Conservation (phyloP, 257 asterid species). For the Agastache rugosa region DNA sequence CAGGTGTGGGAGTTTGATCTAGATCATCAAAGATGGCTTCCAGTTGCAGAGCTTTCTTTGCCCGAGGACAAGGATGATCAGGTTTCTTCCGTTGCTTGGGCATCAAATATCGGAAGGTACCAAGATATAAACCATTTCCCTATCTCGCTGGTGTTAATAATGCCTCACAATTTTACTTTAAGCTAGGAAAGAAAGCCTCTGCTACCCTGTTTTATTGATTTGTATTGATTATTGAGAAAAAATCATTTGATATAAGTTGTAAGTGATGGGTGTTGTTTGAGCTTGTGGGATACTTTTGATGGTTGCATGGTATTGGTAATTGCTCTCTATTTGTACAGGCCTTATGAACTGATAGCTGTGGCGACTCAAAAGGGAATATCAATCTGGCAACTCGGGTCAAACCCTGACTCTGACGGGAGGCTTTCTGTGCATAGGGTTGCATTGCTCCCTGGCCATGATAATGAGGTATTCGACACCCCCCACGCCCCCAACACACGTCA, state of each 20-base stretch:
- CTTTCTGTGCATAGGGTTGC: constrained; percentile 70
- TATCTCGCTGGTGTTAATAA: neutral
- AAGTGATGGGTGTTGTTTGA: neutral
- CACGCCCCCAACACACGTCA: neutral
- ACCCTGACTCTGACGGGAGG: constrained; percentile 79
- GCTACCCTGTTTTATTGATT: neutral
- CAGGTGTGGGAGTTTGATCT: constrained; percentile 98
- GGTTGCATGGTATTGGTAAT: neutral
- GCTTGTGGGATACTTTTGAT: neutral
- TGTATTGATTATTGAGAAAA: neutral
- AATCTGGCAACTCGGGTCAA: constrained; percentile 85
- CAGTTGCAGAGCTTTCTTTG: constrained; percentile 94
- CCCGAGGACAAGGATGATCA: constrained; percentile 72
- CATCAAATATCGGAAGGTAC: constrained; percentile 92
- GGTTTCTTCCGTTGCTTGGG: constrained; percentile 84
- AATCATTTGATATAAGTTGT: neutral
- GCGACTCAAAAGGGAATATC: constrained; percentile 82
- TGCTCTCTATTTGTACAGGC: constrained; percentile 55
- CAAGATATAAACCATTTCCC: neutral
- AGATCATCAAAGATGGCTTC: constrained; percentile 99
- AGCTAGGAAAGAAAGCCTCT: constrained; percentile 7
- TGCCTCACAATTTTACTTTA: neutral
- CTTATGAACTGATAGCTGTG: constrained; percentile 88
- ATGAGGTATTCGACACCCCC: constrained; percentile 57
- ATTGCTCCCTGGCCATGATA: constrained; percentile 65